Conservation (phyloP, 225 moss, liverwort and hornwort species). For the Asterella californica region DNA sequence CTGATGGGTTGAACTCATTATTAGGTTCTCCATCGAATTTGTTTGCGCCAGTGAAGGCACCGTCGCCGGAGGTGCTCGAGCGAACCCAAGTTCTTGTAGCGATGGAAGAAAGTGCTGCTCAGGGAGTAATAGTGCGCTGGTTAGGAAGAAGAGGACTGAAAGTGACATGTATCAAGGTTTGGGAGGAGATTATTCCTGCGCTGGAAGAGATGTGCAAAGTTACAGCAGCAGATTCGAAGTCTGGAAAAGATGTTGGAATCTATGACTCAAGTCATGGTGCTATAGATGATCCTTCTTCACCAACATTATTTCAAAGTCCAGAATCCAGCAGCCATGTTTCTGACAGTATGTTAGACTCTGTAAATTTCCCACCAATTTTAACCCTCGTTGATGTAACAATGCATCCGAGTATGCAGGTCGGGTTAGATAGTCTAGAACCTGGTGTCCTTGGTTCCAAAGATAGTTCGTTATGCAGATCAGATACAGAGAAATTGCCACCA, state of each 20-base stretch:
- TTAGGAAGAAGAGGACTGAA: conserved; percentile 28
- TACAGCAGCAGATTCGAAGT: conserved; percentile 1
- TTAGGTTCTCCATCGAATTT: conserved; percentile 33
- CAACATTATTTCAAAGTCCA: conserved; percentile 1
- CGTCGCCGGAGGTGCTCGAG: conserved; percentile 27
- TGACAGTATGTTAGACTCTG: conserved; percentile 15
- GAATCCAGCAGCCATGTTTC: conserved; percentile 20
- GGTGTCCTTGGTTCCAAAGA: conserved; percentile 12
- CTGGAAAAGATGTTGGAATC: background rate
- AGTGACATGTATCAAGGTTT: conserved; percentile 31
- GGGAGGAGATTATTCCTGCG: conserved; percentile 36
- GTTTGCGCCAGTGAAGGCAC: conserved; percentile 15
- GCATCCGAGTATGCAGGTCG: conserved; percentile 20
- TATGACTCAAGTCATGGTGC: conserved; percentile 14
- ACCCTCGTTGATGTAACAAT: conserved; percentile 35
- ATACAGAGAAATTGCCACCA: conserved; percentile 27
- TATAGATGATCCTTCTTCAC: conserved; percentile 5
- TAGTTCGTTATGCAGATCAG: conserved; percentile 23
- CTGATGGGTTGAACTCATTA: conserved; percentile 31
- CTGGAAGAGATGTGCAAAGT: conserved; percentile 24
- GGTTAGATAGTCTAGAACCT: conserved; percentile 12
- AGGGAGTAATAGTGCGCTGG: conserved; percentile 27
- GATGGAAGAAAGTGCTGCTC: conserved; percentile 34
- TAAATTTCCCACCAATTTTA: conserved; percentile 29
- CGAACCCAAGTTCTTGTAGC: conserved; percentile 34